phyloP scores from a whole-genome alignment of 1,284 basidiomycete species.

The Ceratobasidium sp. region DNA sequence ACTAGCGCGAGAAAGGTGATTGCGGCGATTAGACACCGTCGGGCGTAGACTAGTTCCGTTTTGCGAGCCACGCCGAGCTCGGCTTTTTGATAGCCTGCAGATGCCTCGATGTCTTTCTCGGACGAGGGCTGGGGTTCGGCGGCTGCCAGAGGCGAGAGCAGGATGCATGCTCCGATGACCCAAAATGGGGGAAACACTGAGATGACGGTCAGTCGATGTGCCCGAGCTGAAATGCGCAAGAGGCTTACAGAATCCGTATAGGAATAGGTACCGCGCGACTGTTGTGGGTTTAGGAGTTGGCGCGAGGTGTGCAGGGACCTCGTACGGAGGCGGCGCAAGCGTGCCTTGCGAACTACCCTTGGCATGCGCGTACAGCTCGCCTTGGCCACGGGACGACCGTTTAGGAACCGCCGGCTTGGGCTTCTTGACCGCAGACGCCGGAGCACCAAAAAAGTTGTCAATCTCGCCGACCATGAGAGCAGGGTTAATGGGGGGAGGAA shows the following conservation, averaged over 20 bases:
- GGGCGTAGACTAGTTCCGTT: slow-evolving; percentile 40
- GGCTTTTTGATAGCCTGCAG: slow-evolving; percentile 21
- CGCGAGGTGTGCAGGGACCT: slow-evolving; percentile 31
- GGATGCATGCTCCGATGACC: slow-evolving; percentile 41
- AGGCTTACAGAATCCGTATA: slow-evolving; percentile 40
- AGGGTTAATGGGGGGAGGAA: not conserved
- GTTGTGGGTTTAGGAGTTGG: slow-evolving; percentile 22
- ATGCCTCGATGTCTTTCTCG: slow-evolving; percentile 41
- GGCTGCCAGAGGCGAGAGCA: slow-evolving; percentile 4
- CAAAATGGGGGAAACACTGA: slow-evolving; percentile 42
- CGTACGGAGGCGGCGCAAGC: slow-evolving; percentile 33
- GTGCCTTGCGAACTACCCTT: not conserved
- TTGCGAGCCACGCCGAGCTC: slow-evolving; percentile 25
- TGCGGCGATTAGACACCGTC: slow-evolving; percentile 19
- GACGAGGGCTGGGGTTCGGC: not conserved
- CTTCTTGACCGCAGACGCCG: slow-evolving; percentile 26
- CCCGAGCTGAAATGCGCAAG: not conserved
- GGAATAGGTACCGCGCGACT: slow-evolving; percentile 25
- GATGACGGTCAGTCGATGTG: not conserved
- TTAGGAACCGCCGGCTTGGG: slow-evolving; percentile 34
- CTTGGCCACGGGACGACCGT: slow-evolving; percentile 8
- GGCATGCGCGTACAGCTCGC: slow-evolving; percentile 9
- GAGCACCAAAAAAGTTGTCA: slow-evolving; percentile 28
- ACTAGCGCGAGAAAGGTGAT: slow-evolving; percentile 24
- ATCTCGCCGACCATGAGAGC: slow-evolving; percentile 11